Evolutionary conservation across 352 stramenopile genomes (phyloP).

Genomic region (Pythium diclinum): DNA sequence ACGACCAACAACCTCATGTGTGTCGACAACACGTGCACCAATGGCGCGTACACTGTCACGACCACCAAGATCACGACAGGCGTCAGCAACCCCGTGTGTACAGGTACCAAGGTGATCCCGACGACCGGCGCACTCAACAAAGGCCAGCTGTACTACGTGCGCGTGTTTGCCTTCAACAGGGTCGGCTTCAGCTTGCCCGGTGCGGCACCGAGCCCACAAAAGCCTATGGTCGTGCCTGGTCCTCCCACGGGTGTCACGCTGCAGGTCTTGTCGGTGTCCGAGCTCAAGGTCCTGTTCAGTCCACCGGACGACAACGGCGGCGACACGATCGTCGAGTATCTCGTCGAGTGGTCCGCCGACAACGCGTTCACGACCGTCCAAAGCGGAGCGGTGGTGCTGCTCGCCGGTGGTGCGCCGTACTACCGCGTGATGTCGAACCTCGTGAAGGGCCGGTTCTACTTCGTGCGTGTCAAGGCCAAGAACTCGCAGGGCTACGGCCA

Average conservation of each 20-base stretch:
- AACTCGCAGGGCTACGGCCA: slow-evolving; percentile 76
- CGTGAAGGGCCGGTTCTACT: slow-evolving; percentile 68
- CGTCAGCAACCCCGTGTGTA: slow-evolving; percentile 70
- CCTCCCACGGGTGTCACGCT: slow-evolving; percentile 70
- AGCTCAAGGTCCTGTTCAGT: slow-evolving; percentile 89
- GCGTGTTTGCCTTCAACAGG: slow-evolving; percentile 94
- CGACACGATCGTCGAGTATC: slow-evolving; percentile 87
- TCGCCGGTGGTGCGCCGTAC: slow-evolving; percentile 62
- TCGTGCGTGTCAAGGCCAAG: slow-evolving; percentile 58
- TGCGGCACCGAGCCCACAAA: slow-evolving; percentile 49
- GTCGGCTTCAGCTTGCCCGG: slow-evolving; percentile 87
- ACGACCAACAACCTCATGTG: slow-evolving; percentile 30
- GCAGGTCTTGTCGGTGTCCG: slow-evolving; percentile 69
- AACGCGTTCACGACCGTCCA: slow-evolving; percentile 60
- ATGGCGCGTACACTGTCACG: slow-evolving; percentile 39
- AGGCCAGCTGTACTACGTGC: slow-evolving; percentile 91
- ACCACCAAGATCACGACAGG: slow-evolving; percentile 67
- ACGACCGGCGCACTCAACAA: slow-evolving; percentile 67
- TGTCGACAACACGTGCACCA: slow-evolving; percentile 20
- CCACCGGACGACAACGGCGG: slow-evolving; percentile 80
- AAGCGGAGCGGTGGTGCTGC: slow-evolving; percentile 38
- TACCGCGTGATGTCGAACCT: slow-evolving; percentile 53
- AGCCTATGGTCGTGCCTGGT: slow-evolving; percentile 78
- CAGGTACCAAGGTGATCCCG: slow-evolving; percentile 78
- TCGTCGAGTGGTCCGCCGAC: slow-evolving; percentile 90